Evolutionary conservation across 345 rosid species (phyloP).

Genomic region (Brassica napus): DNA sequence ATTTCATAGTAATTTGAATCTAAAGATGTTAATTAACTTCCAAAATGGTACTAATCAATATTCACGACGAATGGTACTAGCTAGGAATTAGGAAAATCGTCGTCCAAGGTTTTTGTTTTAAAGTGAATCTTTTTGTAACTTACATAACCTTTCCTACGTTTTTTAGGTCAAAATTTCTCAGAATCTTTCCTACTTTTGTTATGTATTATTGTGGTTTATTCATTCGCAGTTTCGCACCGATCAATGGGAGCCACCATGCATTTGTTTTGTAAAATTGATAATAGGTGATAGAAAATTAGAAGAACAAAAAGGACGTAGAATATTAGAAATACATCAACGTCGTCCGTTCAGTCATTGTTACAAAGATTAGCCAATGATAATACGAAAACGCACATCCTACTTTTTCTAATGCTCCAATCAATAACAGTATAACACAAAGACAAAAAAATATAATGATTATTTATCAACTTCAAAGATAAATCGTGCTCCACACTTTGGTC

Average conservation of each 20-base stretch:
- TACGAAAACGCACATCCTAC: constrained; percentile 49
- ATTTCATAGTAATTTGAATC: background rate
- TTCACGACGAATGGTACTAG: background rate
- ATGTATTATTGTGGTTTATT: background rate
- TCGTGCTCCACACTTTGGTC: constrained; percentile 42
- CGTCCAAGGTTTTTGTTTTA: background rate
- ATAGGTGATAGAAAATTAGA: background rate
- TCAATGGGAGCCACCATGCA: background rate
- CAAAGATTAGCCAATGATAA: constrained; percentile 44
- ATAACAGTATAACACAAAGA: background rate
- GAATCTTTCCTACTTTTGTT: background rate
- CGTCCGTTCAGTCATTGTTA: constrained; percentile 54
- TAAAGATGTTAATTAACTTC: background rate
- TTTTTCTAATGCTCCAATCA: constrained; percentile 34
- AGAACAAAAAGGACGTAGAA: background rate
- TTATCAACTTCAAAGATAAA: constrained; percentile 25
- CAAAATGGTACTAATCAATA: background rate
- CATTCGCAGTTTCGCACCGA: background rate
- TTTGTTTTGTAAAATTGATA: background rate
- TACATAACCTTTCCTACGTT: background rate
- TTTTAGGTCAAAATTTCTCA: no score
- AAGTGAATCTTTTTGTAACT: background rate
- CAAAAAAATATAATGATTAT: background rate
- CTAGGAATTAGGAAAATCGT: background rate
- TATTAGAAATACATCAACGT: constrained; percentile 41